These are phyloP conservation scores for Ustilago curta DNA, from an alignment of 1,284 basidiomycete species.

Conservation along the genomic window DNA sequence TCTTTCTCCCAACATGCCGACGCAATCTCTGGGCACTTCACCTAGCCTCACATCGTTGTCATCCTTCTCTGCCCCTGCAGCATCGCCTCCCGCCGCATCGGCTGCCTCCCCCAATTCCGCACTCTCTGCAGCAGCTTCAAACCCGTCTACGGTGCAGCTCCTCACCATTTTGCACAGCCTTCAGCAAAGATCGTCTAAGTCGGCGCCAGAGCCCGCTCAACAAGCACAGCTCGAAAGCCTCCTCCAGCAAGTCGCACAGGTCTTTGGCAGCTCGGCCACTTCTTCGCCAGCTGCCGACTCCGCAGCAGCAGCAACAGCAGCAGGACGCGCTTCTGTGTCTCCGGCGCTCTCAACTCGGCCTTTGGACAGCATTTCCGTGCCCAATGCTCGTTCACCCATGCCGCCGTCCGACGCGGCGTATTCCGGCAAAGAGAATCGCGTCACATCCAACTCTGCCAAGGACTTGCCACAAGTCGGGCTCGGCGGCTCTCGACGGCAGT, in stretches of 20 bases:
- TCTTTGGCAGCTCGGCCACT: slow-evolving; percentile 22
- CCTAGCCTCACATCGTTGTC: slow-evolving; percentile 18
- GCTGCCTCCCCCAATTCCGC: slow-evolving; percentile 22
- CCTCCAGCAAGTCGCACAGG: slow-evolving; percentile 41
- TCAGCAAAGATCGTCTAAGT: slow-evolving; percentile 44
- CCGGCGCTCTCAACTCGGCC: slow-evolving; percentile 27
- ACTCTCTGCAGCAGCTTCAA: slow-evolving; percentile 23
- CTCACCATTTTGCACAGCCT: slow-evolving; percentile 47
- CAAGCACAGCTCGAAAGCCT: slow-evolving; percentile 49
- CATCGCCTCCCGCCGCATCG: slow-evolving; percentile 16
- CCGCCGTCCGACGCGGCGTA: slow-evolving; percentile 8
- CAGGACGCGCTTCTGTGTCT: slow-evolving; percentile 14
- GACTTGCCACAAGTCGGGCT: slow-evolving; percentile 17
- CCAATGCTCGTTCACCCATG: slow-evolving; percentile 16
- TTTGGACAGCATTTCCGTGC: slow-evolving; percentile 26
- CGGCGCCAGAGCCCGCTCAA: slow-evolving; percentile 48
- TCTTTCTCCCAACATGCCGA: slow-evolving; percentile 26
- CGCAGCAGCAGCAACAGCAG: slow-evolving; percentile 10
- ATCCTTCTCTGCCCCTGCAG: slow-evolving; percentile 14
- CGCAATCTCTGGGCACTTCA: slow-evolving; percentile 16
- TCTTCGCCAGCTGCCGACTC: slow-evolving; percentile 23
- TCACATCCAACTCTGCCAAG: slow-evolving; percentile 9
- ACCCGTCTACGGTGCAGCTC: slow-evolving; percentile 41
- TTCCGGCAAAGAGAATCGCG: slow-evolving; percentile 39
- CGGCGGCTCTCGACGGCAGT: slow-evolving; percentile 23